Conservation (phyloP, 331 rosid genomes). For the Ulmus americana region DNA sequence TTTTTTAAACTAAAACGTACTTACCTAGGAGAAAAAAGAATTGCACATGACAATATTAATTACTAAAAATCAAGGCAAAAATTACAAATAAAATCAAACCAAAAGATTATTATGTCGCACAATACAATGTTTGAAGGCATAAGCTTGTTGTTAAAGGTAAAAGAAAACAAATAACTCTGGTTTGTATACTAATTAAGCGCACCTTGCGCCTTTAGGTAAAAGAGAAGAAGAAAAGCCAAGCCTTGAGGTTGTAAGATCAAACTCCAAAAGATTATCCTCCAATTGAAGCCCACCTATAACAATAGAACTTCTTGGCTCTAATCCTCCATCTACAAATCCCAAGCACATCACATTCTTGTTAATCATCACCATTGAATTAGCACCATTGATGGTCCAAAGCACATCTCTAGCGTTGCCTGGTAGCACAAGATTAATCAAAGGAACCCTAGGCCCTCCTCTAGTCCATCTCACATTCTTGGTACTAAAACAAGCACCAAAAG, state of each 20-base stretch:
- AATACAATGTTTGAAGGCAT: no score
- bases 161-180: no score
- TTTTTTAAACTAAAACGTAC: no score
- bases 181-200: no score
- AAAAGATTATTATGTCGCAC: no score
- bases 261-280: constrained; percentile 7
- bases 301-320: neutral
- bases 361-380: constrained; percentile 31
- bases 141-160: no score
- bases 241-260: neutral
- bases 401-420: constrained; percentile 13
- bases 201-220: neutral
- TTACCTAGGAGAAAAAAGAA: no score
- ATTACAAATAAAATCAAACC: no score
- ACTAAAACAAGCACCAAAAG: neutral
- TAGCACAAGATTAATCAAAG: constrained; percentile 27
- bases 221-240: neutral
- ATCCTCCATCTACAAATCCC: no score
- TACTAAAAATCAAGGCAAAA: no score
- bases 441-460: constrained; percentile 10
- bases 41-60: no score
- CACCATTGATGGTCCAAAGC: constrained; percentile 32
- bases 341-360: constrained; percentile 17
- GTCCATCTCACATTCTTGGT: constrained; percentile 15
- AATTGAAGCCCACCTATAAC: constrained; percentile 3